phyloP scores from a whole-genome alignment of 2,329 filamentous ascomycete genomes.

The Colletotrichum agaves region DNA sequence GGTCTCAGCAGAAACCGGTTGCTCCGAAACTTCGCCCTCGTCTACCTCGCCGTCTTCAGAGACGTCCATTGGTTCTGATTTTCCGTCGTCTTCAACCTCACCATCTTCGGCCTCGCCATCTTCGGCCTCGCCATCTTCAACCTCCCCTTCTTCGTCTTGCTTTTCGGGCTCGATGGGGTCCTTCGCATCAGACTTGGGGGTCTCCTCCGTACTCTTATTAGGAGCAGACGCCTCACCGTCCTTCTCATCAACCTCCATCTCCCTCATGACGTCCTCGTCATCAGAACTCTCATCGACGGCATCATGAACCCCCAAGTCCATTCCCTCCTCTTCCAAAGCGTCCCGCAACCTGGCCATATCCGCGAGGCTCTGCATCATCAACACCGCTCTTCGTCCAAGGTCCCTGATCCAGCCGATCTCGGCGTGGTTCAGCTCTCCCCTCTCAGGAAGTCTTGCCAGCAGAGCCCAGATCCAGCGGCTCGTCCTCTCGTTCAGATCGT shows the following conservation, averaged over 20 bases:
- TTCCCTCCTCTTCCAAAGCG: conserved; percentile 51
- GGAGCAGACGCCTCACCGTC: conserved; percentile 40
- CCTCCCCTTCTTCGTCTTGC: not conserved
- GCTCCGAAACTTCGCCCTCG: conserved; percentile 48
- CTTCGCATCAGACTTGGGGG: not conserved
- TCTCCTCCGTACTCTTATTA: not conserved
- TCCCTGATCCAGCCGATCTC: conserved; percentile 83
- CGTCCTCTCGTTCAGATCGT: conserved; percentile 70
- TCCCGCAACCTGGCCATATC: conserved; percentile 62
- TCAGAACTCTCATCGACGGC: conserved; percentile 57
- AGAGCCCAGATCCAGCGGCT: conserved; percentile 90
- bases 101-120: conserved; percentile 23
- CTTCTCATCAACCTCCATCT: conserved; percentile 45
- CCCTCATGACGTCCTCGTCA: conserved; percentile 51
- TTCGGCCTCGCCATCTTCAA: not conserved
- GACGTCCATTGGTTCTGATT: conserved; percentile 56
- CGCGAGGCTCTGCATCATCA: conserved; percentile 65
- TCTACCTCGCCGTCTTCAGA: conserved; percentile 51
- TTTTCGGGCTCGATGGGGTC: not conserved
- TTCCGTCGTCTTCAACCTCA: conserved; percentile 35
- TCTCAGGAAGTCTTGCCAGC: conserved; percentile 78
- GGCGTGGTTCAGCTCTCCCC: conserved; percentile 78
- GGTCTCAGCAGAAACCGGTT: conserved; percentile 41
- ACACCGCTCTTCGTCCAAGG: conserved; percentile 79
- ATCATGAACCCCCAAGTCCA: conserved; percentile 54